Percentiles rank a stretch among this genome's conserved stretches.
Evolutionary conservation across 805 yeast species (phyloP).

Genomic region (Limtongozyma cylindracea): DNA sequence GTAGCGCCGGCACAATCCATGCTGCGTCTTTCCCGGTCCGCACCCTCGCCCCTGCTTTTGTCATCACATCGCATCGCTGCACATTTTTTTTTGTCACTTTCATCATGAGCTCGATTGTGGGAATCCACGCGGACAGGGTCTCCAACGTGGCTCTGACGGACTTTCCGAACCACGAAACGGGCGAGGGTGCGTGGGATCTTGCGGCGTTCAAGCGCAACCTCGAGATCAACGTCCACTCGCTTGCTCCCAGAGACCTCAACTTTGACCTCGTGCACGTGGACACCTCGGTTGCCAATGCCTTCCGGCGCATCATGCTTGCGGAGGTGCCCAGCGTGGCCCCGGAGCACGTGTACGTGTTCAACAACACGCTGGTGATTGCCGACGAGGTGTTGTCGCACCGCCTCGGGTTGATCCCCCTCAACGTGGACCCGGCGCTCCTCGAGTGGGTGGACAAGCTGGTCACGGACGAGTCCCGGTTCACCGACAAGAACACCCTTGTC

Average conservation of each 20-base stretch:
- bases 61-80: too few species aligned
- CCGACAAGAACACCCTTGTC: conserved; percentile 78
- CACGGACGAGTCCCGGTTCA: conserved; percentile 41
- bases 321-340: conserved; percentile 95
- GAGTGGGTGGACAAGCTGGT: conserved; percentile 53
- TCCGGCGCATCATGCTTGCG: conserved; percentile 88
- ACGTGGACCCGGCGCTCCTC: conserved; percentile 72
- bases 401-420: conserved; percentile 77
- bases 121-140: conserved; percentile 76
- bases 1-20: too few species aligned
- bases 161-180: conserved; percentile 64
- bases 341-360: conserved; percentile 72
- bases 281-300: conserved; percentile 87
- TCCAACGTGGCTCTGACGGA: conserved; percentile 76
- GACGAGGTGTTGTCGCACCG: conserved; percentile 94
- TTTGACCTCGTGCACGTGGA: conserved; percentile 76
- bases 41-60: too few species aligned
- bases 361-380: conserved; percentile 90
- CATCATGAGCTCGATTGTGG: conserved; percentile 19
- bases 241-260: conserved; percentile 48
- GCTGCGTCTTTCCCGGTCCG: too few species aligned
- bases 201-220: conserved; percentile 50
- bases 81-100: too few species aligned
- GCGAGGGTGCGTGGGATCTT: conserved; percentile 60
- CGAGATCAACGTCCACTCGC: conserved; percentile 38